Conservation (phyloP, 371 early-diverging fungal genomes). For the Thermomucor indicae-seudaticae region DNA sequence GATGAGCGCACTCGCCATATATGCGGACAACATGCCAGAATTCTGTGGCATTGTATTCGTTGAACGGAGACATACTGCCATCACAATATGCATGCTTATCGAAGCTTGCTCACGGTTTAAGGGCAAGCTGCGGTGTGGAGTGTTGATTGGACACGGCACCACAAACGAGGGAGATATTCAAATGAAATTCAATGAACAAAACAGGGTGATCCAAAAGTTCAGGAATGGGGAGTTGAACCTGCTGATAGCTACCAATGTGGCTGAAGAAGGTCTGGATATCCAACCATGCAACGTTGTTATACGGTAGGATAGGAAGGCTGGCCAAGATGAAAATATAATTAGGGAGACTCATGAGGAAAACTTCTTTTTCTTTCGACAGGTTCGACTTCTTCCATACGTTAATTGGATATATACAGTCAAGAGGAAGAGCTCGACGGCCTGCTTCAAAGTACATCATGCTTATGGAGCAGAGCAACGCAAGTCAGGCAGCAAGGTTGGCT, state of each 20-base stretch:
- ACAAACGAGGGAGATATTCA: constrained; percentile 44
- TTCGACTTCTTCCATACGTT: constrained; percentile 78
- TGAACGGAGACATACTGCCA: constrained; percentile 68
- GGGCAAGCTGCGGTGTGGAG: constrained; percentile 37
- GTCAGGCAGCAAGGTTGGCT: constrained; percentile 29
- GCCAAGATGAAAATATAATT: no score
- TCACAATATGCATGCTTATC: constrained; percentile 56
- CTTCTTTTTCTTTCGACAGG: constrained; percentile 29
- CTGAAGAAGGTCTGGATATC: constrained; percentile 97
- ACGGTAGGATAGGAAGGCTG: no score
- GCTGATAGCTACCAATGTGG: constrained; percentile 92
- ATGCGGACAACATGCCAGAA: constrained; percentile 19
- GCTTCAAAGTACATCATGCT: constrained; percentile 75
- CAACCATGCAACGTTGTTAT: constrained; percentile 92
- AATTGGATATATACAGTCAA: constrained; percentile 84
- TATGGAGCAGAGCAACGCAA: constrained; percentile 49
- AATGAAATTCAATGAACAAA: constrained; percentile 65
- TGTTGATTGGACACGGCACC: constrained; percentile 70
- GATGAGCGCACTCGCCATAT: constrained; percentile 46
- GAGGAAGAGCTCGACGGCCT: constrained; percentile 88
- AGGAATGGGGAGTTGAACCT: constrained; percentile 66
- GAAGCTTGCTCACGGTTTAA: constrained; percentile 32
- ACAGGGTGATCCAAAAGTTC: constrained; percentile 65
- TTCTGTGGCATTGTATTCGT: constrained; percentile 90
- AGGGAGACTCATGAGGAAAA: no score